Percentiles rank a stretch among this genome's conserved stretches.
phyloP scores from a whole-genome alignment of 1,284 basidiomycete species.

The Dichomitus squalens region DNA sequence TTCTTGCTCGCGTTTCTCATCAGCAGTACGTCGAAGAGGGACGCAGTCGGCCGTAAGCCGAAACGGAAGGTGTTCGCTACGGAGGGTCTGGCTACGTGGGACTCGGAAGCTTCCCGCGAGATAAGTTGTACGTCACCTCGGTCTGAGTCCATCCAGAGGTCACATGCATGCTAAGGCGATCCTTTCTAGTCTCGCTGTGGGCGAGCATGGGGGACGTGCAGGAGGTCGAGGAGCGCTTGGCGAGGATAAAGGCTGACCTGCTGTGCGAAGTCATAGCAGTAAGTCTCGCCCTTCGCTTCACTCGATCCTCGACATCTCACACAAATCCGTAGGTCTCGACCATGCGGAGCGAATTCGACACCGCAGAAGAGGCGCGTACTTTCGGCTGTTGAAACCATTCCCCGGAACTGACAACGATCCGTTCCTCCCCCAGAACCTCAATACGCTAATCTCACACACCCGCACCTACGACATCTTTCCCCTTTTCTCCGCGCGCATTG shows the following conservation, averaged over 20 bases:
- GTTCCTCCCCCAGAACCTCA: constrained; percentile 48
- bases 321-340: constrained; percentile 52
- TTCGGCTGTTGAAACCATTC: neutral
- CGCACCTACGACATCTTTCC: constrained; percentile 58
- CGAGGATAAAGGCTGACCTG: constrained; percentile 69
- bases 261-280: constrained; percentile 68
- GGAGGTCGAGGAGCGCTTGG: constrained; percentile 50
- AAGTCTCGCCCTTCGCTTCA: constrained; percentile 24
- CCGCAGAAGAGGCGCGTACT: constrained; percentile 50
- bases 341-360: constrained; percentile 66
- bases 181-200: constrained; percentile 45
- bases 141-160: neutral
- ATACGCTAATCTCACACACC: constrained; percentile 59
- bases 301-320: neutral
- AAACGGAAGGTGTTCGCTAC: constrained; percentile 68
- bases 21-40: constrained; percentile 65
- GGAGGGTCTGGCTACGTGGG: constrained; percentile 59
- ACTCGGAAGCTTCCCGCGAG: constrained; percentile 47
- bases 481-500: constrained; percentile 60
- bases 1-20: constrained; percentile 67
- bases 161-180: neutral
- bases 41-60: constrained; percentile 70
- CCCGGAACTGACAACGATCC: neutral
- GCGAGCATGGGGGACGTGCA: constrained; percentile 52
- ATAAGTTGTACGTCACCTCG: constrained; percentile 30